phyloP scores from a whole-genome alignment of 345 rosid genomes.

The Orychophragmus violaceus region DNA sequence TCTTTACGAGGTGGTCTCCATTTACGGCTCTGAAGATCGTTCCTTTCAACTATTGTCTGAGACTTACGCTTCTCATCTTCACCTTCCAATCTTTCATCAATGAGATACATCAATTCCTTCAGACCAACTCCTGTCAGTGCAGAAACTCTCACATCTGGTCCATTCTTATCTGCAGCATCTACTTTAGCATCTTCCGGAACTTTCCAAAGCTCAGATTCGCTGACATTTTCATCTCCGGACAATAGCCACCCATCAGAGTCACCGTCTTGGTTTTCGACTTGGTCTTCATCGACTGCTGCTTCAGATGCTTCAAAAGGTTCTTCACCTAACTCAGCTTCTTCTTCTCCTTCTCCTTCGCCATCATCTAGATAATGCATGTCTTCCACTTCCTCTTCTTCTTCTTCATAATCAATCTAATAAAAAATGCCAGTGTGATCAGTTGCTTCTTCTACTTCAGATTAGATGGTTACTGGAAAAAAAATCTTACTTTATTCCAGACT shows the following conservation, averaged over 20 bases:
- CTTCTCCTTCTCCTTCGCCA: slow-evolving; percentile 29
- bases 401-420: slow-evolving; percentile 62
- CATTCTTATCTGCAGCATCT: slow-evolving; percentile 17
- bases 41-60: slow-evolving; percentile 34
- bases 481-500: slow-evolving; percentile 87
- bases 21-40: slow-evolving; percentile 37
- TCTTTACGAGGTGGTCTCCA: slow-evolving; percentile 66
- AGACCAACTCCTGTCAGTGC: slow-evolving; percentile 69
- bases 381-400: slow-evolving; percentile 43
- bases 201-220: slow-evolving; percentile 31
- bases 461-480: background rate
- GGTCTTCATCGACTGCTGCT: slow-evolving; percentile 16
- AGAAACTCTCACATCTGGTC: slow-evolving; percentile 61
- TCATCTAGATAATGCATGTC: slow-evolving; percentile 27
- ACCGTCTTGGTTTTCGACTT: slow-evolving; percentile 22
- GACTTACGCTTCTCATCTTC: slow-evolving; percentile 38
- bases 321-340: slow-evolving; percentile 11
- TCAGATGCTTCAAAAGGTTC: slow-evolving; percentile 24
- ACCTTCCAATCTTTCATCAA: slow-evolving; percentile 49
- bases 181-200: slow-evolving; percentile 20
- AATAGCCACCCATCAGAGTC: slow-evolving; percentile 41
- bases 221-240: slow-evolving; percentile 39
- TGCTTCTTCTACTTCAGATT: background rate
- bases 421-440: background rate
- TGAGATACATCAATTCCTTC: slow-evolving; percentile 56